Evolutionary conservation across 306 rosid species (phyloP).

Genomic region (Lathyrus aphaca): DNA sequence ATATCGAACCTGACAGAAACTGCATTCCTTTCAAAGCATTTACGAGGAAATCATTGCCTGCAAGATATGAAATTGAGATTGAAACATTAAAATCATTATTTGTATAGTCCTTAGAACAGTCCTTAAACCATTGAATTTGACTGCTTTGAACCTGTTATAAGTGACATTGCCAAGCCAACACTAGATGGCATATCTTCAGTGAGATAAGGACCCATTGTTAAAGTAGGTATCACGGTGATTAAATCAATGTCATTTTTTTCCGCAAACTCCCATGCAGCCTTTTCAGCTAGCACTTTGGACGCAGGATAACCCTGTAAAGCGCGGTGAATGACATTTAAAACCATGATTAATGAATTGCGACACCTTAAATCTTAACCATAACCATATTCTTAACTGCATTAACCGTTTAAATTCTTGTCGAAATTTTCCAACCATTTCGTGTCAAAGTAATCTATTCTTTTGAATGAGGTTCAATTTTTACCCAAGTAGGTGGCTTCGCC

Average conservation of each 20-base stretch:
- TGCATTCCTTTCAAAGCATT: constrained; percentile 74
- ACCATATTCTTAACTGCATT: background rate
- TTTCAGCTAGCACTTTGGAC: constrained; percentile 78
- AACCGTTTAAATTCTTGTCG: background rate
- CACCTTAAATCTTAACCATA: background rate
- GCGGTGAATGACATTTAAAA: background rate
- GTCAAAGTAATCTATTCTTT: background rate
- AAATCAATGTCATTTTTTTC: constrained; percentile 70
- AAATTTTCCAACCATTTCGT: background rate
- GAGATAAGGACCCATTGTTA: constrained; percentile 67
- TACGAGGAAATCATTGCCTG: constrained; percentile 71
- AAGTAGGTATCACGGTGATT: constrained; percentile 73
- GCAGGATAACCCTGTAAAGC: constrained; percentile 62
- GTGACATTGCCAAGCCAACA: constrained; percentile 50
- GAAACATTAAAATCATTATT: constrained; percentile 12
- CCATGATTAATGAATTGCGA: background rate
- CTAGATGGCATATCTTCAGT: constrained; percentile 72
- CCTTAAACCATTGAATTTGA: constrained; percentile 1
- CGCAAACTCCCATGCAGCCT: constrained; percentile 77
- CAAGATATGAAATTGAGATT: constrained; percentile 12
- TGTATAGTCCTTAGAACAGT: background rate
- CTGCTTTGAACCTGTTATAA: constrained; percentile 61
- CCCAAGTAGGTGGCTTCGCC: constrained; percentile 82
- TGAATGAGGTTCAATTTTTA: constrained; percentile 33
- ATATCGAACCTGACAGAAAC: constrained; percentile 67